Conservation (phyloP, 345 rosid genomes). For the Linum trigynum region DNA sequence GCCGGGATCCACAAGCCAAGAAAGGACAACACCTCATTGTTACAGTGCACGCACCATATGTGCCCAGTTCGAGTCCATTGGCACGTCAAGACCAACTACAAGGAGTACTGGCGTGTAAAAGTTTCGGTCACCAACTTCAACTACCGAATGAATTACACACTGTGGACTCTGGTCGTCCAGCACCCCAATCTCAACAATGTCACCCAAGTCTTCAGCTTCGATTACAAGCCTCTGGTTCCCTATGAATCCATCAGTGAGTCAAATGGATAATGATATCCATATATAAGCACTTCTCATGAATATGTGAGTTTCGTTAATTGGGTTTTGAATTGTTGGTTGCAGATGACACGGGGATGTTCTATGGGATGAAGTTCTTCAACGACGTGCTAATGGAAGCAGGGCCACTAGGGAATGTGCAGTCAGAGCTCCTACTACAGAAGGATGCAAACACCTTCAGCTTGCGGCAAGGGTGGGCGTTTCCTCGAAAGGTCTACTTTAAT, state of each 20-base stretch:
- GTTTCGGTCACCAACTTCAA: constrained; percentile 61
- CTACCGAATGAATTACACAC: constrained; percentile 57
- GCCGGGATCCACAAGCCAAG: constrained; percentile 49
- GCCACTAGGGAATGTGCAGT: constrained; percentile 71
- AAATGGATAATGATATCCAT: neutral
- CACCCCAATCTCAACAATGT: constrained; percentile 83
- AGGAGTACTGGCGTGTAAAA: constrained; percentile 77
- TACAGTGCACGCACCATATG: constrained; percentile 79
- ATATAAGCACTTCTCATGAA: neutral
- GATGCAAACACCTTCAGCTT: constrained; percentile 67
- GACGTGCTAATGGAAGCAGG: constrained; percentile 89
- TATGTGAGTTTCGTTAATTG: neutral
- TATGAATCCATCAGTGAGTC: constrained; percentile 58
- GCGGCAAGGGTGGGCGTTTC: constrained; percentile 92
- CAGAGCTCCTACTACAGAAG: constrained; percentile 72
- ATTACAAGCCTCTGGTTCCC: constrained; percentile 66
- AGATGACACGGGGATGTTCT: constrained; percentile 57
- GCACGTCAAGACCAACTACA: constrained; percentile 70
- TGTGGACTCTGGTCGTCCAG: constrained; percentile 62
- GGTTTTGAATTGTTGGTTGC: constrained; percentile 12
- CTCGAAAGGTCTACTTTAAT: constrained; percentile 77
- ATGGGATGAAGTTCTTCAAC: constrained; percentile 34
- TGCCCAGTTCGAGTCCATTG: constrained; percentile 75
- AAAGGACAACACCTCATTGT: constrained; percentile 49
- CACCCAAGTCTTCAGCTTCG: constrained; percentile 80